Percentiles rank a stretch among this genome's conserved stretches.
phyloP scores from a whole-genome alignment of 352 stramenopile species.

The Phytophthora vignae region DNA sequence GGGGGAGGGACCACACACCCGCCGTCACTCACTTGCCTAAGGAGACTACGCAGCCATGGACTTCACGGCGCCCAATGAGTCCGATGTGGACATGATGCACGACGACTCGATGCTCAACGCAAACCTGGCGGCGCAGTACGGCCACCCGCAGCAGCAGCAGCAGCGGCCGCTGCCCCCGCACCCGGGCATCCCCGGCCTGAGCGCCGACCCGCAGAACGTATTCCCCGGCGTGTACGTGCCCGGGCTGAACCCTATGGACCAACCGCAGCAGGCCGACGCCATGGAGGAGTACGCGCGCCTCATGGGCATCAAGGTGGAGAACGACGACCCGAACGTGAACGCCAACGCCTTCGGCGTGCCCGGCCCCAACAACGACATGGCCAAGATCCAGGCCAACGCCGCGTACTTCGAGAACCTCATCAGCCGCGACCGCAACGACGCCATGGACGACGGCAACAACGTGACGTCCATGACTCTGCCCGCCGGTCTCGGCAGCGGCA shows the following conservation, averaged over 20 bases:
- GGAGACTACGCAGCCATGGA: slow-evolving; percentile 65
- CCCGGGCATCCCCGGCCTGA: slow-evolving; percentile 16
- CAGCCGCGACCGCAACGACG: slow-evolving; percentile 55
- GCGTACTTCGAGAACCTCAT: slow-evolving; percentile 86
- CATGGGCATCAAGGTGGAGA: slow-evolving; percentile 88
- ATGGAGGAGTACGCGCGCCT: slow-evolving; percentile 86
- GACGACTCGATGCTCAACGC: slow-evolving; percentile 65
- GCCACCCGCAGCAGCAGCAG: slow-evolving; percentile 39
- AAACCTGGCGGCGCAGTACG: slow-evolving; percentile 59
- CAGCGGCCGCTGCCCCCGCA: slow-evolving; percentile 12
- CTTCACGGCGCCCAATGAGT: slow-evolving; percentile 58
- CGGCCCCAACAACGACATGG: slow-evolving; percentile 47
- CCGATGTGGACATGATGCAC: slow-evolving; percentile 84
- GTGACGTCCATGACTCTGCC: slow-evolving; percentile 74
- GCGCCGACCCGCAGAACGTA: slow-evolving; percentile 24
- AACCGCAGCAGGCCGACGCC: slow-evolving; percentile 51
- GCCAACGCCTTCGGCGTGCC: slow-evolving; percentile 48
- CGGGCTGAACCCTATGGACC: slow-evolving; percentile 51
- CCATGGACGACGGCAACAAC: slow-evolving; percentile 58
- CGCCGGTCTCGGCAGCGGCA: slow-evolving; percentile 68
- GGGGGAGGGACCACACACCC: background rate
- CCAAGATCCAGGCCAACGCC: slow-evolving; percentile 84
- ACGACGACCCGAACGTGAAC: slow-evolving; percentile 41
- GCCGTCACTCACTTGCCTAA: too few relatives aligned
- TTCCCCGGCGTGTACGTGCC: slow-evolving; percentile 65